These are phyloP conservation scores for Selaginella moellendorffii DNA, from an alignment of 75 land plant species.

Conservation along the genomic window DNA sequence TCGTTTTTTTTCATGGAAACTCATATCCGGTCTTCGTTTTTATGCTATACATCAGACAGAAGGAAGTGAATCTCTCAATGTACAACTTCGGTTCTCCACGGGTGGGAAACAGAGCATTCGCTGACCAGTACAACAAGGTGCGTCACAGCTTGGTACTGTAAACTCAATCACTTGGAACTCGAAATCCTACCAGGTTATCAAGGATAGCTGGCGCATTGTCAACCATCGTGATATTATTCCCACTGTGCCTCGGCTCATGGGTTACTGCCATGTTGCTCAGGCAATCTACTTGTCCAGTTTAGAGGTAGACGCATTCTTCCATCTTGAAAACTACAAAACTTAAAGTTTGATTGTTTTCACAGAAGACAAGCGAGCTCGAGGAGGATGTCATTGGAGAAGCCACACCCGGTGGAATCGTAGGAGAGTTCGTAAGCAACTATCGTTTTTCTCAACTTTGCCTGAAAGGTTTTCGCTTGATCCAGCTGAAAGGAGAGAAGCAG, in stretches of 20 bases:
- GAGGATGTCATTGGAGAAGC: slow-evolving; percentile 87
- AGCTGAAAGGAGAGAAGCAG: slow-evolving; percentile 97
- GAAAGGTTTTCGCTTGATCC: slow-evolving; percentile 2
- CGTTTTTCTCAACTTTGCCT: background rate
- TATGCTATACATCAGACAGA: too few species aligned
- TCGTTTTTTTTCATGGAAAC: background rate
- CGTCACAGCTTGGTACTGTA: too few species aligned
- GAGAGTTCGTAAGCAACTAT: slow-evolving; percentile 62
- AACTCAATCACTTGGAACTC: too few species aligned
- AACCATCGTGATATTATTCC: slow-evolving; percentile 97
- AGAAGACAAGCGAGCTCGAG: background rate
- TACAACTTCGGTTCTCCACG: slow-evolving; percentile 98
- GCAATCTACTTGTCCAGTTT: slow-evolving; percentile 46
- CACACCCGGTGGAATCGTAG: slow-evolving; percentile 70
- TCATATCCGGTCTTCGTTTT: too few species aligned
- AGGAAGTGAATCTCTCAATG: slow-evolving; percentile 66
- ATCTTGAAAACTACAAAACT: background rate
- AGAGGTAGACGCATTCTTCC: background rate
- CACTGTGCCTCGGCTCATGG: slow-evolving; percentile 92
- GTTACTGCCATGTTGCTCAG: slow-evolving; percentile 92
- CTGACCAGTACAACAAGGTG: slow-evolving; percentile 78
- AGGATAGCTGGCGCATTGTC: slow-evolving; percentile 94
- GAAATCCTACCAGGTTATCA: slow-evolving; percentile 50
- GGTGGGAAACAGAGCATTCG: slow-evolving; percentile 89
- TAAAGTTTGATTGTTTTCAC: too few species aligned